Percentiles rank a stretch among this genome's conserved stretches.
Evolutionary conservation across 177 flowering plant species (phyloP).

Genomic region (Tripterygium wilfordii): DNA sequence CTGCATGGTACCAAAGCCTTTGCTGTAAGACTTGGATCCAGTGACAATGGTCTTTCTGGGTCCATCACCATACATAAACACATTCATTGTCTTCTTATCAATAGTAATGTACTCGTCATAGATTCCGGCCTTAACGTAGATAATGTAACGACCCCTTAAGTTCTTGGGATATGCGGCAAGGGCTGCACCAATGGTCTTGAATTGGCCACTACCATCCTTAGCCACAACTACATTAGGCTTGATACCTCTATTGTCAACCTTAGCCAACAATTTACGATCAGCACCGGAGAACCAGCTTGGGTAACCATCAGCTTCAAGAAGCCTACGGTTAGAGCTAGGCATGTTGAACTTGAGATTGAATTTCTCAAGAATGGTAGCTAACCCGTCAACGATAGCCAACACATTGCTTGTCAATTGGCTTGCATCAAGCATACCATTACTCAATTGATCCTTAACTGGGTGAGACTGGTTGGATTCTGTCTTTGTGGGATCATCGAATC

Average conservation of each 20-base stretch:
- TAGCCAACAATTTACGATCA: conserved; percentile 40
- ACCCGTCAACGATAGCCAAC: conserved; percentile 38
- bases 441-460: too few relatives aligned
- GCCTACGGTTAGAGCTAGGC: conserved; percentile 11
- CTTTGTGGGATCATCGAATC: conserved; percentile 21
- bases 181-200: conserved; percentile 41
- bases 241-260: not conserved
- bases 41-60: conserved; percentile 45
- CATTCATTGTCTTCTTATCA: conserved; percentile 18
- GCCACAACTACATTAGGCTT: conserved; percentile 59
- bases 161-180: conserved; percentile 37
- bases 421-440: conserved; percentile 17
- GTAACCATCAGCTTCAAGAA: conserved; percentile 18
- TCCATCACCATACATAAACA: conserved; percentile 69
- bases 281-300: conserved; percentile 47
- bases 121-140: conserved; percentile 58
- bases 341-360: conserved; percentile 9
- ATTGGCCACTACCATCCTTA: conserved; percentile 65
- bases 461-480: conserved; percentile 15
- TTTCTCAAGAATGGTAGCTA: conserved; percentile 19
- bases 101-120: conserved; percentile 41
- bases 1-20: conserved; percentile 25
- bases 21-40: conserved; percentile 25
- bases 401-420: conserved; percentile 40
- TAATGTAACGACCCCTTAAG: conserved; percentile 24